Evolutionary conservation across 805 yeast species (phyloP), one percentile per base, ranked within the genome.

Genomic region (Ogataea siamensis): DNA sequence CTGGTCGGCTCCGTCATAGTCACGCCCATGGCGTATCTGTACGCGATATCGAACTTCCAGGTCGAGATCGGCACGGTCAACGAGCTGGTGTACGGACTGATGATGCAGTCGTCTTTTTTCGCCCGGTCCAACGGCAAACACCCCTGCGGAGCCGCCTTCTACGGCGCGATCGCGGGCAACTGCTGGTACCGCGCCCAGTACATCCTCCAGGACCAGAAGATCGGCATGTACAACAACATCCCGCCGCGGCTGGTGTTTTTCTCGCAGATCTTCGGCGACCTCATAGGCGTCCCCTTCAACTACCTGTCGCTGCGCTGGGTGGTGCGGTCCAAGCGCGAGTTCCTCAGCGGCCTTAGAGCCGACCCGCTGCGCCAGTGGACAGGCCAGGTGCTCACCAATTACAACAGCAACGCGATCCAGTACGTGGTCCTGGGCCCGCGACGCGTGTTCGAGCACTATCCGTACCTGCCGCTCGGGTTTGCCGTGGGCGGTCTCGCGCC

Each of bases 321-420:
- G 14, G 38, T 73, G 19, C 43, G 42, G 3, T 53, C 66, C 17
- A 73, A 73, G 42, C 32, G 39, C 27, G 55, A 63, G 14, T 73
- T 52, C 52, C 31, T 57, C 5, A 43, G 34, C 8, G 60, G 60
- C 4, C 31, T 29, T 2, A 53, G 54, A 21, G 50, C 39, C 1
- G 78, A 73, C 49, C 73, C 76, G 1, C 54, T 71, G 17, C 71
- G 69, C 41, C 78, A 73, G 49, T 73, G 77, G 77, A 71, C 75
- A 2, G 77, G 73, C 2, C 76, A 73, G 43, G 43, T 58, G 5
- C 59, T 73, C 21, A 55, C 62, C 22, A 54, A 61, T 12, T 63
- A 60, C 42, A 70, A 71, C 47, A 66, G 73, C n/a, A 73, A 71
- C 47, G 72, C 77, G 8, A 64, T 72, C 21, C 75, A 70, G 44